Percentiles rank a stretch among this genome's conserved stretches.
Conservation (phyloP, 2,329 filamentous ascomycete genomes). For the Pseudopyrenochaeta lycopersici region DNA sequence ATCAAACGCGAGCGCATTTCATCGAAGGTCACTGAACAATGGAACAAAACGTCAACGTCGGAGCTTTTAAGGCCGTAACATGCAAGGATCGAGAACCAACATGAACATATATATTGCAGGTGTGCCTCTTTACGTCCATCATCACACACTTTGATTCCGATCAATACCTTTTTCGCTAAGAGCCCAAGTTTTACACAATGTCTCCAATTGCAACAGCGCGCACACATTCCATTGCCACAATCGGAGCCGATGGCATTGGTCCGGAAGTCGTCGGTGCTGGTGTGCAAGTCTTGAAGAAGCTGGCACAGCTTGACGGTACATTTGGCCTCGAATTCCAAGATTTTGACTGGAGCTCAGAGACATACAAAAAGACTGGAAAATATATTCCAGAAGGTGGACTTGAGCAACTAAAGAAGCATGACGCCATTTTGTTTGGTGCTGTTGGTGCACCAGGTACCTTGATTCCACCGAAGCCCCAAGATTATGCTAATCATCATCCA, state of each 20-base stretch:
- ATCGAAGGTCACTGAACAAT: no score
- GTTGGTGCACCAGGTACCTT: slow-evolving; percentile 67
- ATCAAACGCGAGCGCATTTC: background rate
- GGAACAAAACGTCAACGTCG: no score
- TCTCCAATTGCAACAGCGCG: slow-evolving; percentile 31
- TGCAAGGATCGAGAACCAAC: background rate
- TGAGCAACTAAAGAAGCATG: slow-evolving; percentile 65
- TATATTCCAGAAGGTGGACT: slow-evolving; percentile 71
- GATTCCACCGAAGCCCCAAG: background rate
- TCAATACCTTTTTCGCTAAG: background rate
- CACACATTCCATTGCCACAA: slow-evolving; percentile 52
- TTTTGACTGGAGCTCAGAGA: slow-evolving; percentile 73
- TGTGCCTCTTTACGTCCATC: background rate
- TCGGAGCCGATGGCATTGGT: slow-evolving; percentile 76
- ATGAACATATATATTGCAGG: background rate
- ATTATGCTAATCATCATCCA: slow-evolving; percentile 14
- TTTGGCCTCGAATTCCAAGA: slow-evolving; percentile 70
- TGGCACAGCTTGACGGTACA: slow-evolving; percentile 61
- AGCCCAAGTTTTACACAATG: slow-evolving; percentile 19
- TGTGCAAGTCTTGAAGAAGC: slow-evolving; percentile 67
- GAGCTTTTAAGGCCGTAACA: background rate
- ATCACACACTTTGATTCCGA: background rate
- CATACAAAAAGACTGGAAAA: slow-evolving; percentile 70
- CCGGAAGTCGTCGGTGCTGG: slow-evolving; percentile 72
- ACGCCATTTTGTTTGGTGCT: slow-evolving; percentile 74